Evolutionary conservation across 805 yeast species (phyloP).

Genomic region (Hanseniaspora lindneri): DNA sequence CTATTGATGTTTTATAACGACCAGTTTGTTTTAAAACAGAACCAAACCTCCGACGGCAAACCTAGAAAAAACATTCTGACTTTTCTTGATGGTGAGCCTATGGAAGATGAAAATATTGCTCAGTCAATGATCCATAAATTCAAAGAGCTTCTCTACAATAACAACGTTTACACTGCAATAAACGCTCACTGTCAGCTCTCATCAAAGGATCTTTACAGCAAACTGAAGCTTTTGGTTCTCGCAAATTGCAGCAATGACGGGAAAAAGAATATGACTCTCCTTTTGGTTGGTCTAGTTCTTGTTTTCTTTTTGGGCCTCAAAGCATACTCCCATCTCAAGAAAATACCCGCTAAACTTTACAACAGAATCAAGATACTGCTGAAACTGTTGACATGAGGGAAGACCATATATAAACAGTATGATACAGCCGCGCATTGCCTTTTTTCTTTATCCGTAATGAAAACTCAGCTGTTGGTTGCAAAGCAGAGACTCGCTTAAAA

Average conservation of each 20-base stretch:
- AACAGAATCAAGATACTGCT: too few relatives aligned
- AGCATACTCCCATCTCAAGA: too few relatives aligned
- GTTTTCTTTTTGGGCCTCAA: too few relatives aligned
- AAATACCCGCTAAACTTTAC: too few relatives aligned
- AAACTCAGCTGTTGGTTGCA: too few relatives aligned
- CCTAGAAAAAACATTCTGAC: background rate
- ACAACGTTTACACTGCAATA: background rate
- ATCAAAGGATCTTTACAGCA: background rate
- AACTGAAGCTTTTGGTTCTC: background rate
- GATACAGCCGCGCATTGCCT: too few relatives aligned
- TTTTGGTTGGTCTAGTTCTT: background rate
- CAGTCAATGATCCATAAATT: constrained; percentile 4
- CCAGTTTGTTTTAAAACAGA: background rate
- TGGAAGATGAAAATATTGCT: background rate
- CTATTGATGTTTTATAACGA: background rate
- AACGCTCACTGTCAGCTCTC: background rate
- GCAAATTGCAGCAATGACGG: background rate
- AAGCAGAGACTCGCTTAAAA: too few relatives aligned
- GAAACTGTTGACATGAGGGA: too few relatives aligned
- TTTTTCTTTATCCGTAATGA: too few relatives aligned
- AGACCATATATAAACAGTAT: too few relatives aligned
- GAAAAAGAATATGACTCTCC: background rate
- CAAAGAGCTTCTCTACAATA: constrained; percentile 1
- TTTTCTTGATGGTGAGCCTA: constrained; percentile 9
- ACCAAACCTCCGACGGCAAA: too few relatives aligned